phyloP scores from a whole-genome alignment of 2,329 filamentous ascomycete genomes.

The Zymoseptoria ardabiliae region DNA sequence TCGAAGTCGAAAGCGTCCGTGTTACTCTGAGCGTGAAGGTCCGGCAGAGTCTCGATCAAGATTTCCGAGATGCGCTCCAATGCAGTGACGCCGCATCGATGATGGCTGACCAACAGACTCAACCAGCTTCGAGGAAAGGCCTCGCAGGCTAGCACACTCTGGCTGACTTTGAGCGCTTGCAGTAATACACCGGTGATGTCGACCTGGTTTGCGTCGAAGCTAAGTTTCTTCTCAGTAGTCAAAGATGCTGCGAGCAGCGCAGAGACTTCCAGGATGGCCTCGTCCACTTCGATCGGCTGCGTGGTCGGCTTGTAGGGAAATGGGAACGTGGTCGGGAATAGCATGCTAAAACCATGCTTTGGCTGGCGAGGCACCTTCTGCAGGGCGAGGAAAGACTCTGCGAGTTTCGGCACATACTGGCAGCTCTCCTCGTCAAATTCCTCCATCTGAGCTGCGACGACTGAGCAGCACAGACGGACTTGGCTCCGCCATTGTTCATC shows the following conservation, averaged over 20 bases:
- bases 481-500: conserved; percentile 88
- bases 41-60: conserved; percentile 72
- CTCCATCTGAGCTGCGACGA: conserved; percentile 76
- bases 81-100: conserved; percentile 67
- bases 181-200: conserved; percentile 70
- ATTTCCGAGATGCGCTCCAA: conserved; percentile 75
- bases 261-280: conserved; percentile 80
- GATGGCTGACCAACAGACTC: conserved; percentile 66
- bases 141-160: conserved; percentile 81
- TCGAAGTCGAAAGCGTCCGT: conserved; percentile 57
- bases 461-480: conserved; percentile 85
- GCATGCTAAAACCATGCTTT: conserved; percentile 63
- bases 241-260: conserved; percentile 66
- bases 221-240: conserved; percentile 23
- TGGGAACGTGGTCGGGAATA: conserved; percentile 85
- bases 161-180: conserved; percentile 73
- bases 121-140: conserved; percentile 87
- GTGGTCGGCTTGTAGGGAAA: conserved; percentile 68
- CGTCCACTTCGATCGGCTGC: conserved; percentile 50
- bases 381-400: conserved; percentile 80
- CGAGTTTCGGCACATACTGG: conserved; percentile 82
- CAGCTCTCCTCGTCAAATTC: conserved; percentile 74
- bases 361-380: conserved; percentile 55
- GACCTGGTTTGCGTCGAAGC: conserved; percentile 41
- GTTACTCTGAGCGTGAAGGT: conserved; percentile 78